Conservation (phyloP, 2,329 filamentous ascomycete genomes). For the Colletotrichum cuscutae region DNA sequence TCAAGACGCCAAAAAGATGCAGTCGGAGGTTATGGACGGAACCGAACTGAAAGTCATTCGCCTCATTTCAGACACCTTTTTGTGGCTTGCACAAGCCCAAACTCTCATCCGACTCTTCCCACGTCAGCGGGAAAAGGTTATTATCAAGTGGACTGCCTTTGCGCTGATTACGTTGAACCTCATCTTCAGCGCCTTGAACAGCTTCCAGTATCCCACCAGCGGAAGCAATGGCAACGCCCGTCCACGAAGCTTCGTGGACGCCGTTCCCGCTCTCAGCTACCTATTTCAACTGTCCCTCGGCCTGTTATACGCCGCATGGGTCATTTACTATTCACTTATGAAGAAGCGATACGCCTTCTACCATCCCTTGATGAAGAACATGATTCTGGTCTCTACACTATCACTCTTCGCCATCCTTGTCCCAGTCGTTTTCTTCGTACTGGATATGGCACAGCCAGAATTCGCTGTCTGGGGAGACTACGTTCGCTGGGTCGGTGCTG, state of each 20-base stretch:
- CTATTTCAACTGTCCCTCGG: conserved; percentile 89
- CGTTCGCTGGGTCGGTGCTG: conserved; percentile 94
- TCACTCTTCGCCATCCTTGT: conserved; percentile 86
- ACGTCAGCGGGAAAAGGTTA: conserved; percentile 94
- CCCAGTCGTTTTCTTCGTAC: conserved; percentile 91
- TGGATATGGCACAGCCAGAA: conserved; percentile 87
- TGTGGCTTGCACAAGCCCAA: conserved; percentile 98
- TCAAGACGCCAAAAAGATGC: conserved; percentile 81
- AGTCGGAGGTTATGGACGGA: conserved; percentile 82
- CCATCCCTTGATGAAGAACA: conserved; percentile 90
- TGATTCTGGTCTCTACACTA: conserved; percentile 80
- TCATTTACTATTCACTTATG: conserved; percentile 91
- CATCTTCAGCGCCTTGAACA: conserved; percentile 91
- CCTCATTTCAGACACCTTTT: conserved; percentile 93
- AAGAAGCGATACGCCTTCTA: conserved; percentile 93
- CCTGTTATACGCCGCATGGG: conserved; percentile 90
- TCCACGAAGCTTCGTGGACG: conserved; percentile 84
- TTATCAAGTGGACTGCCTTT: conserved; percentile 99
- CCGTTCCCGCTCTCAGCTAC: conserved; percentile 90
- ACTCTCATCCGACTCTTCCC: conserved; percentile 96
- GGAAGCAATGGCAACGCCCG: conserved; percentile 65
- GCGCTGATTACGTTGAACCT: conserved; percentile 91
- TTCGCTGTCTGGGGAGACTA: conserved; percentile 96
- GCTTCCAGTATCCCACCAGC: conserved; percentile 70
- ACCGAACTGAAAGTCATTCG: conserved; percentile 89